Evolutionary conservation across 164 flowering plant genomes (phyloP).

Genomic region (Tetracentron sinense): DNA sequence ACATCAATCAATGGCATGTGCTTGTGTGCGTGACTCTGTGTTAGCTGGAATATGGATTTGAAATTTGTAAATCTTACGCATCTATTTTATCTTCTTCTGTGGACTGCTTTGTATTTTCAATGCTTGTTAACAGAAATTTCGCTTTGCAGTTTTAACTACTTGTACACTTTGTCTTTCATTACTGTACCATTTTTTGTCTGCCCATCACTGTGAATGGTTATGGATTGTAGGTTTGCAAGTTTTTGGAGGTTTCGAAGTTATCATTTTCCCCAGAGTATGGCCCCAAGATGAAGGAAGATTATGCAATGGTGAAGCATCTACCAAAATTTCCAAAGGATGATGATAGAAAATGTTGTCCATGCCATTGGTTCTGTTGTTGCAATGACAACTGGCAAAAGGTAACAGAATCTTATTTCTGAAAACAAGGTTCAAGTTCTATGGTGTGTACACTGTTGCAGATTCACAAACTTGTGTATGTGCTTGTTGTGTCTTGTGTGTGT

Average conservation of each 20-base stretch:
- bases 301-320: slow-evolving; percentile 90
- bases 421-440: no score
- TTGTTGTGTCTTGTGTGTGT: no score
- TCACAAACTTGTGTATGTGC: not conserved
- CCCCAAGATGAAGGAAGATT: slow-evolving; percentile 92
- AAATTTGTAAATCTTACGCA: no score
- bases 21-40: no score
- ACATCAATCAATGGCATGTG: no score
- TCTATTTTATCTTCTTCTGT: no score
- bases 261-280: slow-evolving; percentile 97
- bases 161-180: no score
- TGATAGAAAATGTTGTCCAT: slow-evolving; percentile 56
- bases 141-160: no score
- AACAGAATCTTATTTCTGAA: slow-evolving; percentile 10
- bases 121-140: no score
- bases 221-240: slow-evolving; percentile 79
- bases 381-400: slow-evolving; percentile 99
- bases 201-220: not conserved
- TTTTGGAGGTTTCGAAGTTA: slow-evolving; percentile 89
- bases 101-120: no score
- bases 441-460: not conserved
- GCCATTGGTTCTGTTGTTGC: slow-evolving; percentile 71
- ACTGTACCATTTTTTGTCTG: no score
- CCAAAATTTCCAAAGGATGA: slow-evolving; percentile 54
- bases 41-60: no score